phyloP scores from a whole-genome alignment of 257 asterid genomes.

The Petunia axillaris region DNA sequence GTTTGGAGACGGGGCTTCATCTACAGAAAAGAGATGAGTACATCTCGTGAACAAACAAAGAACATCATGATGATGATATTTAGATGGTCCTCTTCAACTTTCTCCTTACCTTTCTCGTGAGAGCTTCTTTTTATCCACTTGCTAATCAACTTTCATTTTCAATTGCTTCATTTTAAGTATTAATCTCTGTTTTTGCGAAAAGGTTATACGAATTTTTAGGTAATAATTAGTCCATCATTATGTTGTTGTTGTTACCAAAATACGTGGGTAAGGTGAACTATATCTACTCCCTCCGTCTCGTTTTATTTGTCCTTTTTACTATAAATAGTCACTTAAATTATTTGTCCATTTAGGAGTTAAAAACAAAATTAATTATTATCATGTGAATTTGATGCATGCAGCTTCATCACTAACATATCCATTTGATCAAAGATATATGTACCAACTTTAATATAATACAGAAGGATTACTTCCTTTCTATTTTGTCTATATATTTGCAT shows the following conservation, averaged over 20 bases:
- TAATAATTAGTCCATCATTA: slow-evolving; percentile 20
- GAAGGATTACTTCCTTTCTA: too few relatives aligned
- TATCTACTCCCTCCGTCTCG: too few relatives aligned
- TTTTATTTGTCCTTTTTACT: too few relatives aligned
- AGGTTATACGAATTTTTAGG: neutral
- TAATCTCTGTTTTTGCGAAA: neutral
- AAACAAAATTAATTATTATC: too few relatives aligned
- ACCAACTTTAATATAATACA: neutral
- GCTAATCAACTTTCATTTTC: slow-evolving; percentile 1
- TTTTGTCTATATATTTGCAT: too few relatives aligned
- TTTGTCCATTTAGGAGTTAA: too few relatives aligned
- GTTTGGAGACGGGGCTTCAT: slow-evolving; percentile 36
- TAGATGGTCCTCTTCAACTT: slow-evolving; percentile 35
- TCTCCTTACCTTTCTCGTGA: slow-evolving; percentile 25
- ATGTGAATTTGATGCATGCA: neutral
- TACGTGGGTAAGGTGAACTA: neutral
- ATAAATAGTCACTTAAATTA: too few relatives aligned
- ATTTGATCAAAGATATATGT: neutral
- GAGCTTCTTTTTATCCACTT: slow-evolving; percentile 28
- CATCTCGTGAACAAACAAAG: slow-evolving; percentile 26
- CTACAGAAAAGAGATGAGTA: neutral
- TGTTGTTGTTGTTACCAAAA: too few relatives aligned
- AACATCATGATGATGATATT: slow-evolving; percentile 11
- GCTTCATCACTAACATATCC: neutral
- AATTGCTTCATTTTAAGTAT: neutral